Evolutionary conservation across 345 rosid genomes (phyloP).

Genomic region (Hirschfeldia incana): DNA sequence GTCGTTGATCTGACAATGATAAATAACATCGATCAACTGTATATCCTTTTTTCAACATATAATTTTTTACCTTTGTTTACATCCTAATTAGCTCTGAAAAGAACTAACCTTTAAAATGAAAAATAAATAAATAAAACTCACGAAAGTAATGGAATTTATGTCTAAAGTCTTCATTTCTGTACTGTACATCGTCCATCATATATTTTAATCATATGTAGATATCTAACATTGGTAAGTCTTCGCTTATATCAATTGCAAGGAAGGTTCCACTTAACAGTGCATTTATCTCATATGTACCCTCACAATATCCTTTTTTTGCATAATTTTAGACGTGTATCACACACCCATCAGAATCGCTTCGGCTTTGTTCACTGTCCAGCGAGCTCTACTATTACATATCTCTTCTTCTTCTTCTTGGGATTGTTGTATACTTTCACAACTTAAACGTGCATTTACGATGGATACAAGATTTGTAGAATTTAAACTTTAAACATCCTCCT

Average conservation of each 20-base stretch:
- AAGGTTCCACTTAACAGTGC: neutral
- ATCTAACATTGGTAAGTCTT: slow-evolving; percentile 2
- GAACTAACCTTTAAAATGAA: neutral
- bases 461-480: neutral
- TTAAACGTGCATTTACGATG: neutral
- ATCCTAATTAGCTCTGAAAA: neutral
- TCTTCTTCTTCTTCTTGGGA: neutral
- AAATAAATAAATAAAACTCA: neutral
- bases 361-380: neutral
- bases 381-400: neutral
- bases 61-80: neutral
- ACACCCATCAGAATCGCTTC: neutral
- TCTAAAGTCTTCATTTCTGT: neutral
- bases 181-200: neutral
- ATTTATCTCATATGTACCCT: neutral
- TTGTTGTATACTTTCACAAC: neutral
- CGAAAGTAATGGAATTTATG: neutral
- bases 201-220: neutral
- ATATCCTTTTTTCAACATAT: neutral
- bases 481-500: too few relatives aligned
- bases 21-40: too few relatives aligned
- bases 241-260: neutral
- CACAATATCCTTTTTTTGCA: neutral
- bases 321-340: neutral
- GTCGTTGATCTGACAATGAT: neutral